Percentiles rank a stretch among this genome's conserved stretches.
These are phyloP conservation scores for Acephala macrosclerotiorum DNA, from an alignment of 2,329 filamentous ascomycete genomes.

Conservation along the genomic window DNA sequence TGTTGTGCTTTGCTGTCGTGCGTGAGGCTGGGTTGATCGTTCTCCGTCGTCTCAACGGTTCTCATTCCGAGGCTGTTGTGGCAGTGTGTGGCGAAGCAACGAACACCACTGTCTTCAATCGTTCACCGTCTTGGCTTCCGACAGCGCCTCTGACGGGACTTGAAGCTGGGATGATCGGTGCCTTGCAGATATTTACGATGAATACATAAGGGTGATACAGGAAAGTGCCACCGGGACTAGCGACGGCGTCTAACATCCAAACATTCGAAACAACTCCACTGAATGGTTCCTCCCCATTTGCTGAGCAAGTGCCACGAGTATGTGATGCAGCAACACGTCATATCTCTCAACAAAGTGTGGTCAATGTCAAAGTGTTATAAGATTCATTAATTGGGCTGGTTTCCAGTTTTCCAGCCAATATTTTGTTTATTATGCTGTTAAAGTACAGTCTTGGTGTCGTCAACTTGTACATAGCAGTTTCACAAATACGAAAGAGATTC, in stretches of 20 bases:
- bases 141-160: neutral
- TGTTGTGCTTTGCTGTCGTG: neutral
- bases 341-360: neutral
- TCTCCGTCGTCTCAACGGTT: neutral
- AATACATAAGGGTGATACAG: slow-evolving; percentile 13
- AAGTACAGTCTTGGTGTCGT: neutral
- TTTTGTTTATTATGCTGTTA: slow-evolving; percentile 7
- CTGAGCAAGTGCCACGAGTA: slow-evolving; percentile 11
- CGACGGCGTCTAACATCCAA: slow-evolving; percentile 9
- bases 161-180: slow-evolving; percentile 14
- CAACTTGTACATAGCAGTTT: neutral
- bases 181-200: slow-evolving; percentile 17
- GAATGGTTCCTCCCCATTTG: slow-evolving; percentile 14
- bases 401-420: neutral
- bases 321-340: slow-evolving; percentile 7
- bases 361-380: neutral
- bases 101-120: neutral
- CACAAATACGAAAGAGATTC: slow-evolving; percentile 5
- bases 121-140: neutral
- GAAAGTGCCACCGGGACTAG: neutral
- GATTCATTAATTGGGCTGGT: slow-evolving; percentile 2
- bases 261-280: slow-evolving; percentile 12
- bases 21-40: slow-evolving; percentile 1
- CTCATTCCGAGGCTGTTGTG: neutral
- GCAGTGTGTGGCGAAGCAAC: neutral